Percentiles rank a stretch among this genome's conserved stretches.
phyloP scores from a whole-genome alignment of 345 rosid species.

The Abelmoschus esculentus region DNA sequence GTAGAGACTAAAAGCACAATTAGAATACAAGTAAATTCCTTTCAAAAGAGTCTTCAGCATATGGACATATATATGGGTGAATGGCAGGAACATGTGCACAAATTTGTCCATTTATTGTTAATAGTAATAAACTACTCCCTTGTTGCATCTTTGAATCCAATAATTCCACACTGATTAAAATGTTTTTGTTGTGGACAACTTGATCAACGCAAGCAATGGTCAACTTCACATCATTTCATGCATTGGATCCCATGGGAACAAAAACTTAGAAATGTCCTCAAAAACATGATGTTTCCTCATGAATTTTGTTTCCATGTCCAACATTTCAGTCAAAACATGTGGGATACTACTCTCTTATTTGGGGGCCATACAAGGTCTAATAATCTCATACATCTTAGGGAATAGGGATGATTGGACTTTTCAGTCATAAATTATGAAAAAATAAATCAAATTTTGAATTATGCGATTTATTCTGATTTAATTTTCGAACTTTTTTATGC shows the following conservation, averaged over 20 bases:
- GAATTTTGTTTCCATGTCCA: not conserved
- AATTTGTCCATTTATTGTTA: not conserved
- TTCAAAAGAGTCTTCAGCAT: not conserved
- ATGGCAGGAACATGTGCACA: not conserved
- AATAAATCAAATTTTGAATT: too few species aligned
- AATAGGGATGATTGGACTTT: not conserved
- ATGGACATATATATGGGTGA: not conserved
- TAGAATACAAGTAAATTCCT: not conserved
- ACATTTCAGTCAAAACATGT: slow-evolving; percentile 3
- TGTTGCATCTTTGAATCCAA: not conserved
- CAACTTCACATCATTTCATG: slow-evolving; percentile 11
- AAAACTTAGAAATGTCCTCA: not conserved
- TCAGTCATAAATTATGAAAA: not conserved
- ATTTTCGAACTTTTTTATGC: too few species aligned
- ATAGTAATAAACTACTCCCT: not conserved
- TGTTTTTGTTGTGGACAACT: not conserved
- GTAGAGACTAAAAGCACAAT: too few species aligned
- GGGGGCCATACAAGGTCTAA: not conserved
- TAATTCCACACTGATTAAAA: slow-evolving; percentile 7
- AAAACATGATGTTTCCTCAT: not conserved
- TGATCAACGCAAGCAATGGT: not conserved
- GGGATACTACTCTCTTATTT: not conserved
- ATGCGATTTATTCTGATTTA: too few species aligned
- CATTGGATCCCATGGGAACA: not conserved
- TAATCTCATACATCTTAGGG: too few species aligned